phyloP scores from a whole-genome alignment of 1,284 basidiomycete species.

The Malassezia pachydermatis region DNA sequence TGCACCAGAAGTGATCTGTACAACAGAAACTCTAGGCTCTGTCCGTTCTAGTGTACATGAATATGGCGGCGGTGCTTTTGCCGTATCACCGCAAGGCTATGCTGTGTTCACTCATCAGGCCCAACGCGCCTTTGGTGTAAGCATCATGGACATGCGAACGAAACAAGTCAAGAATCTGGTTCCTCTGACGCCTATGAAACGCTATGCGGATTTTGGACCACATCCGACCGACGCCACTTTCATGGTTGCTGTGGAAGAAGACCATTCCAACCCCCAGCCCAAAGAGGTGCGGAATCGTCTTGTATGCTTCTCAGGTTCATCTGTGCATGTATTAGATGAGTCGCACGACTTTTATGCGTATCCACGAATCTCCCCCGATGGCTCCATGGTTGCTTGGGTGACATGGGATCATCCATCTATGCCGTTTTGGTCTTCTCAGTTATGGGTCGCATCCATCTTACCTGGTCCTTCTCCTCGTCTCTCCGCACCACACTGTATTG shows the following conservation, averaged over 20 bases:
- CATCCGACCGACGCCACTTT: constrained; percentile 51
- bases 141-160: constrained; percentile 1
- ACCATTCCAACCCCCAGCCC: constrained; percentile 58
- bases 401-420: constrained; percentile 65
- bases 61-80: constrained; percentile 38
- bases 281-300: constrained; percentile 56
- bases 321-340: constrained; percentile 16
- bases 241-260: constrained; percentile 56
- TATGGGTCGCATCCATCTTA: constrained; percentile 53
- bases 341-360: constrained; percentile 24
- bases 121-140: constrained; percentile 21
- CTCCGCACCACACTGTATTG: constrained; percentile 12
- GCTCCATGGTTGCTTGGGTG: constrained; percentile 59
- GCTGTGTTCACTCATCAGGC: constrained; percentile 32
- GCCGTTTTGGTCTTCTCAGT: constrained; percentile 65
- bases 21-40: constrained; percentile 23
- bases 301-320: constrained; percentile 53
- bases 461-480: constrained; percentile 11
- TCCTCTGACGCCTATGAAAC: constrained; percentile 53
- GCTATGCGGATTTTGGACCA: constrained; percentile 54
- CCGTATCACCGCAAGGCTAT: constrained; percentile 19
- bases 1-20: constrained; percentile 4
- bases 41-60: constrained; percentile 34
- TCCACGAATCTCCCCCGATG: constrained; percentile 61
- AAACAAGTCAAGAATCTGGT: not conserved